Conservation (phyloP, 257 asterid species). For the Solanum chilense region DNA sequence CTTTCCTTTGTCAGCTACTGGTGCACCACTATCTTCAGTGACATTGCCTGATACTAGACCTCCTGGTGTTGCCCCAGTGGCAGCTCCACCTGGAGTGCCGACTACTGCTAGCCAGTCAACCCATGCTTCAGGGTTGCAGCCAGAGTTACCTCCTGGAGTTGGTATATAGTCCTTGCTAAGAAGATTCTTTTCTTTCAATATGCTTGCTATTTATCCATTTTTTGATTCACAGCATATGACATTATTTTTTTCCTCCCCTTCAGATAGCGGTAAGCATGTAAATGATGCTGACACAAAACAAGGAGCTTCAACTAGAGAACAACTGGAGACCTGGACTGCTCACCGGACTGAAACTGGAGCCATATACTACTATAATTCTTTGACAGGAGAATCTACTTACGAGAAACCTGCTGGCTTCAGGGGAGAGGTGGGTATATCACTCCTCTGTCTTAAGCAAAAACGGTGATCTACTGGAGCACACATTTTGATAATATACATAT, state of each 20-base stretch:
- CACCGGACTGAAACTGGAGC: constrained; percentile 85
- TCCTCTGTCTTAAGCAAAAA: neutral
- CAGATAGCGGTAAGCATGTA: constrained; percentile 31
- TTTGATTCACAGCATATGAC: neutral
- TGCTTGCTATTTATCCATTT: neutral
- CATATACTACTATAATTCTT: constrained; percentile 76
- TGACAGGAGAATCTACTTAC: constrained; percentile 90
- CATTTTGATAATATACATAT: neutral
- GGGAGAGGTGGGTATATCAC: constrained; percentile 60
- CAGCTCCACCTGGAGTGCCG: constrained; percentile 37
- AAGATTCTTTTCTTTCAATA: neutral
- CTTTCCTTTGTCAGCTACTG: constrained; percentile 40
- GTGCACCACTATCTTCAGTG: constrained; percentile 33
- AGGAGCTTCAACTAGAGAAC: constrained; percentile 36
- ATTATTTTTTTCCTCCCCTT: neutral
- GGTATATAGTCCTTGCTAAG: constrained; percentile 30
- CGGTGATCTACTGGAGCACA: neutral
- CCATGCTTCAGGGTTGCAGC: constrained; percentile 25
- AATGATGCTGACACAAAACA: constrained; percentile 27
- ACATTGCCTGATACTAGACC: constrained; percentile 60
- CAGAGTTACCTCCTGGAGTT: constrained; percentile 59
- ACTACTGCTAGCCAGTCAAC: constrained; percentile 29
- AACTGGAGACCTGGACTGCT: constrained; percentile 72
- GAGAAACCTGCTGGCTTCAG: constrained; percentile 70
- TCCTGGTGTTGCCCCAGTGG: constrained; percentile 60